These are phyloP conservation scores for Wolfiporia cocos DNA, from an alignment of 1,284 basidiomycete genomes.

Conservation along the genomic window DNA sequence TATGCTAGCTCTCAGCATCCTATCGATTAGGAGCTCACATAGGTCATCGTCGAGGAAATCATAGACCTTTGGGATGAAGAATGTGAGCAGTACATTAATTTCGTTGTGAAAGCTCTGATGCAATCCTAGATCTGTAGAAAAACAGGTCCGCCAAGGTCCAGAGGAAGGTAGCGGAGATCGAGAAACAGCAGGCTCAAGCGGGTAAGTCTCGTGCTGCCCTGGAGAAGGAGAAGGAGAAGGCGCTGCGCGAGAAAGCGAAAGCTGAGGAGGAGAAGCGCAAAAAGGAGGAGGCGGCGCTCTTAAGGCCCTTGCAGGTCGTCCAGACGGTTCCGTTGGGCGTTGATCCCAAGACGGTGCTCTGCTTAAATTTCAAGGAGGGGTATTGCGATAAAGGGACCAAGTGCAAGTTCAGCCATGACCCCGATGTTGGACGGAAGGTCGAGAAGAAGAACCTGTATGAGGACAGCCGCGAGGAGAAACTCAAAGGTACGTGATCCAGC, in stretches of 20 bases:
- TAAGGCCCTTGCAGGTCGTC: constrained; percentile 67
- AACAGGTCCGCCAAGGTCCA: constrained; percentile 94
- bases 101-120: constrained; percentile 1
- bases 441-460: constrained; percentile 97
- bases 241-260: constrained; percentile 69
- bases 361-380: constrained; percentile 86
- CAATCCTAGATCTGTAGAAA: constrained; percentile 49
- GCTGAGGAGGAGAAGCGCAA: constrained; percentile 77
- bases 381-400: constrained; percentile 86
- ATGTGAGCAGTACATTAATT: constrained; percentile 41
- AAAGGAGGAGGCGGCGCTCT: constrained; percentile 81
- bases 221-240: constrained; percentile 81
- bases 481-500: constrained; percentile 46
- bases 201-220: constrained; percentile 77
- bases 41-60: constrained; percentile 26
- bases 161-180: constrained; percentile 74
- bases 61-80: constrained; percentile 92
- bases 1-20: constrained; percentile 24
- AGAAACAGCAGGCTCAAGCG: constrained; percentile 64
- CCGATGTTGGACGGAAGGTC: constrained; percentile 84
- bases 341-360: constrained; percentile 89
- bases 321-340: constrained; percentile 95
- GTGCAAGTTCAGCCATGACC: constrained; percentile 96
- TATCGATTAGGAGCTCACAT: constrained; percentile 16
- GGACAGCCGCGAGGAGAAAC: constrained; percentile 81